Conservation (phyloP, 192 early-diverging fungal genomes). For the Obelidium mucronatum region DNA sequence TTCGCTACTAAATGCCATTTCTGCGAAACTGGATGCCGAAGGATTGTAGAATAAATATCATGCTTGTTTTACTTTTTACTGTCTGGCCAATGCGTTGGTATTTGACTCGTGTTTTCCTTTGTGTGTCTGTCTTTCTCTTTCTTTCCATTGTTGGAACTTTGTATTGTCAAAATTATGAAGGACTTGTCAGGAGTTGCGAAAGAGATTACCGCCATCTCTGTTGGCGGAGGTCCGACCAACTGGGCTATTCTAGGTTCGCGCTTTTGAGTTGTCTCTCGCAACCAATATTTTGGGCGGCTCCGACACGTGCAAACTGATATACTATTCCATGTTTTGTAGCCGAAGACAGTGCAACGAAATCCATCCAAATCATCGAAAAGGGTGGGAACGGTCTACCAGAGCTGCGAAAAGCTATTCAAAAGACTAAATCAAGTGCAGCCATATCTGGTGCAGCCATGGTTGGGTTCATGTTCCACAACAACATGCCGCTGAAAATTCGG, state of each 20-base stretch:
- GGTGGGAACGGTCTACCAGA: constrained; percentile 19
- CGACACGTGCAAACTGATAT: no score
- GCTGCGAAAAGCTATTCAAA: constrained; percentile 7
- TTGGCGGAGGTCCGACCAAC: constrained; percentile 17
- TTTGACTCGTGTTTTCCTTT: not conserved
- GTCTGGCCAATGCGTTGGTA: not conserved
- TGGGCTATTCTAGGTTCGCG: constrained; percentile 33
- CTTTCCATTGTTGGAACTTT: not conserved
- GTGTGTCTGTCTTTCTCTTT: not conserved
- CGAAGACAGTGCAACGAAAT: constrained; percentile 9
- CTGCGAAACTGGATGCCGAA: constrained; percentile 28
- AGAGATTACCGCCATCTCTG: constrained; percentile 24
- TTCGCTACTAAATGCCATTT: constrained; percentile 28
- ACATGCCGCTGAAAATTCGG: constrained; percentile 20
- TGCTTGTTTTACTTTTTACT: no score
- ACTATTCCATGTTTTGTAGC: no score
- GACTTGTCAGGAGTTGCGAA: constrained; percentile 16
- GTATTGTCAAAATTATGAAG: no score
- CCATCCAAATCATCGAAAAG: constrained; percentile 20
- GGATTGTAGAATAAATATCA: constrained; percentile 23
- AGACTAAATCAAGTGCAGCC: not conserved
- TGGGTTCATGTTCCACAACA: constrained; percentile 24
- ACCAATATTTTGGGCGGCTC: no score
- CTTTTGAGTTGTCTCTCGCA: no score
- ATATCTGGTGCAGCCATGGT: not conserved